Conservation (phyloP, 208 protist species). For the Acanthamoeba polyphaga region DNA sequence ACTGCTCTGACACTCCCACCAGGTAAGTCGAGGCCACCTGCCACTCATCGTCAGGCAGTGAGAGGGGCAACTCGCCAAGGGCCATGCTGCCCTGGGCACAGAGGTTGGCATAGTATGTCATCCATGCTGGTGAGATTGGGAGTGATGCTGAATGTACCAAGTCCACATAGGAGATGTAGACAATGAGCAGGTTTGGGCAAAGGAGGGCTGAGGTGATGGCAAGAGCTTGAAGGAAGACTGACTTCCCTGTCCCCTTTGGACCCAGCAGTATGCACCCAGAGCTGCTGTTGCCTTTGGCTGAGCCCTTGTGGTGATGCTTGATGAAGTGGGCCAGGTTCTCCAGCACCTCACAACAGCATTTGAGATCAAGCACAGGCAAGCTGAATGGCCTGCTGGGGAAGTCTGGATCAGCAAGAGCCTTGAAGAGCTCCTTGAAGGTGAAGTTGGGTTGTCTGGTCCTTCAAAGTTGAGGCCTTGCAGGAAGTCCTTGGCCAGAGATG, state of each 20-base stretch:
- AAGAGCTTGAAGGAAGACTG: conserved; percentile 4
- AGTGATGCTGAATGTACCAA: background rate
- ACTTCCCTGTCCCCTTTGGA: conserved; percentile 3
- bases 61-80: background rate
- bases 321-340: background rate
- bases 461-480: background rate
- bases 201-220: conserved; percentile 1
- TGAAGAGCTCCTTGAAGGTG: background rate
- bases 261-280: conserved; percentile 8
- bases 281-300: background rate
- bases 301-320: background rate
- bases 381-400: background rate
- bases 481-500: background rate
- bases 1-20: background rate
- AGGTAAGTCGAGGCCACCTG: background rate
- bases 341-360: background rate
- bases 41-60: background rate
- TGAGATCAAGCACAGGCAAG: conserved; percentile 4
- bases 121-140: conserved; percentile 1
- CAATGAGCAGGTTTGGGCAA: background rate
- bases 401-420: background rate
- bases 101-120: conserved; percentile 1
- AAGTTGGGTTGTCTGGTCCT: background rate
- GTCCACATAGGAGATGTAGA: conserved; percentile 6
- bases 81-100: background rate